Base-by-base conservation (phyloP, 768 basidiomycete species). In the Leucocoprinus leucothites region DNA sequence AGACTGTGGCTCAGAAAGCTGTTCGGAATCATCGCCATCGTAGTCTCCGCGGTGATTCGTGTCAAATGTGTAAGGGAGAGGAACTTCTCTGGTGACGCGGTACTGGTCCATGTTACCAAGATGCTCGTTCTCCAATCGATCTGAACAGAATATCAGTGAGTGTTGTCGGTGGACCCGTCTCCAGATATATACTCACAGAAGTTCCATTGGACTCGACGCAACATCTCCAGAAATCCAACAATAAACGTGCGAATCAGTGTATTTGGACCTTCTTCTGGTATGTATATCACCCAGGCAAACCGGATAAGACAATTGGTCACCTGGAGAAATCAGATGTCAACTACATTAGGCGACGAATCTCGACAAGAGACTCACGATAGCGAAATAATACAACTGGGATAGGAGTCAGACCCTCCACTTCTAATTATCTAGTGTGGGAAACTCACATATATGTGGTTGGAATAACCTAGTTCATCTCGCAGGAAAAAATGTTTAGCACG, bases 161-260 rank as follows among this genome's bases (percentile, higher is more conserved):
- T 35, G 42, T 9, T 13, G 36, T 14, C 19, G 31, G 31, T n/a
- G 41, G 19, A 2, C 38, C 19, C 13, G 43, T 34, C 16, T 48
- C 19, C 50, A 24, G n/a, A 16, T 26, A n/a, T 31, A 61, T 31
- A 69, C 89, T 63, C 57, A 93, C 91, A 88, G 64, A 95, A 89
- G 69, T 96, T 97, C 96, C 96, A 98, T 60, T 88, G 88, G 70
- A 84, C 83, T 51, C 96, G 78, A 41, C 96, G 73, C 5, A 91
- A 61, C 67, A 93, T 81, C 64, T 98, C 96, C 38, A 91, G 62
- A 48, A 87, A 59, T 1, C 77, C 92, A 11, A 72, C 79, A 43
- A 91, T 75, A 71, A 91, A 94, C 0, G 82, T 72, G 22, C 86
- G 80, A 24, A 87, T 43, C 57, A 78, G 75, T 52, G 78, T 69